A percentile compares a stretch with the other conserved stretches of the same genome.
Conservation (phyloP, 108 stramenopile genomes). For the Skeletonema costatum region DNA sequence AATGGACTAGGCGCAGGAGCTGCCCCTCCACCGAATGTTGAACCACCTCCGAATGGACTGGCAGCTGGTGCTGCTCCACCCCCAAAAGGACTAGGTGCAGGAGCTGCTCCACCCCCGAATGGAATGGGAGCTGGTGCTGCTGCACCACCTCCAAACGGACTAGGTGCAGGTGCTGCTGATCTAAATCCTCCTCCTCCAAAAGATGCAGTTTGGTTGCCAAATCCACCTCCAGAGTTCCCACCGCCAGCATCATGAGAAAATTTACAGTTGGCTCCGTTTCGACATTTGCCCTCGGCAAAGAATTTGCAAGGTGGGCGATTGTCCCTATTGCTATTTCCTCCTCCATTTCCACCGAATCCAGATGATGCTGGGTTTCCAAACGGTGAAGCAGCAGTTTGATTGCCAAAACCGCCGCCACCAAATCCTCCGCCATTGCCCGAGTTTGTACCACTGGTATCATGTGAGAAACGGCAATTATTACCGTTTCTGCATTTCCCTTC, state of each 20-base stretch:
- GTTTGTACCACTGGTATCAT: not conserved
- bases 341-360: not conserved
- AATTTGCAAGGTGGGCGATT: conserved; percentile 18
- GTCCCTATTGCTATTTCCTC: not conserved
- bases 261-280: conserved; percentile 22
- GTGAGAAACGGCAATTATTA: conserved; percentile 23
- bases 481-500: conserved; percentile 23
- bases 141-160: not conserved
- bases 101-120: conserved; percentile 4
- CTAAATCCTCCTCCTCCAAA: conserved; percentile 5
- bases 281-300: conserved; percentile 19
- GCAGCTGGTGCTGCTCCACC: not conserved
- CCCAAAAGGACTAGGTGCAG: not conserved
- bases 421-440: not conserved
- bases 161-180: not conserved
- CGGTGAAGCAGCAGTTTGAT: not conserved
- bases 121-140: not conserved
- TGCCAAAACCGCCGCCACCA: conserved; percentile 1
- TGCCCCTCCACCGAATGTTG: not conserved
- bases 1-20: not conserved
- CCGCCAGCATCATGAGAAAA: conserved; percentile 14
- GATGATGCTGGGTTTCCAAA: not conserved
- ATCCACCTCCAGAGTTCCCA: not conserved
- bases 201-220: not conserved
- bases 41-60: conserved; percentile 1